Conservation (phyloP, 2,329 filamentous ascomycete species). For the Waltergamsia citrina region DNA sequence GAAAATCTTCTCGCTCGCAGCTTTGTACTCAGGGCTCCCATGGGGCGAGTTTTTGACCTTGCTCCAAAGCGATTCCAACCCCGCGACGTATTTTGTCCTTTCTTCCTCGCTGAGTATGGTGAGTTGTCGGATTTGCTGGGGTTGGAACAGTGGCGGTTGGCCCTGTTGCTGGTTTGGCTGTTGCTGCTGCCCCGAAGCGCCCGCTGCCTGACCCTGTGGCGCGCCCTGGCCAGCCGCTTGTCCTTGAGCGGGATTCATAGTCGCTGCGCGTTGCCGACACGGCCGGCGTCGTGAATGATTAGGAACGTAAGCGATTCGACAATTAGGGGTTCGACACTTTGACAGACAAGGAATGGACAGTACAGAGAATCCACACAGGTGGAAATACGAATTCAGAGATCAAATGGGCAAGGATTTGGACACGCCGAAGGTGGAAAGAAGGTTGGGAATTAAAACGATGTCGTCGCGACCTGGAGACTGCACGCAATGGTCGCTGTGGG, state of each 20-base stretch:
- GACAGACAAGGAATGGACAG: too few species aligned
- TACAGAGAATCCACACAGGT: too few species aligned
- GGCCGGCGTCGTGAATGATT: too few species aligned
- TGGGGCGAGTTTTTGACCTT: constrained; percentile 37
- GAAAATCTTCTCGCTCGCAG: constrained; percentile 46
- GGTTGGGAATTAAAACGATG: too few species aligned
- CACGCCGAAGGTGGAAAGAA: too few species aligned
- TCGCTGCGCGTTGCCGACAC: background rate
- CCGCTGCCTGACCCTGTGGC: constrained; percentile 2
- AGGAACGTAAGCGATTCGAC: too few species aligned
- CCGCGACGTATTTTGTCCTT: constrained; percentile 48
- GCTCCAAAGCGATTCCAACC: constrained; percentile 43
- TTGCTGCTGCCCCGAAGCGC: background rate
- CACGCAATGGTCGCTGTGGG: too few species aligned
- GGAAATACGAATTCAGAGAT: too few species aligned
- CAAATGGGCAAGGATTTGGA: too few species aligned
- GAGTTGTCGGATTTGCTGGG: constrained; percentile 41
- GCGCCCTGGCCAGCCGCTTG: constrained; percentile 1
- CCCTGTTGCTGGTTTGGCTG: constrained; percentile 7
- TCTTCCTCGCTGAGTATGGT: constrained; percentile 43
- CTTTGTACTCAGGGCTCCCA: constrained; percentile 37
- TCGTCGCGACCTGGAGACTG: too few species aligned
- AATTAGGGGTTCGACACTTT: too few species aligned
- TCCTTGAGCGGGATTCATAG: constrained; percentile 4
- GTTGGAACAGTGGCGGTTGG: constrained; percentile 33